Evolutionary conservation across 352 stramenopile species (phyloP), one percentile per base, ranked within the genome.

Genomic region (Phytophthora aleatoria): DNA sequence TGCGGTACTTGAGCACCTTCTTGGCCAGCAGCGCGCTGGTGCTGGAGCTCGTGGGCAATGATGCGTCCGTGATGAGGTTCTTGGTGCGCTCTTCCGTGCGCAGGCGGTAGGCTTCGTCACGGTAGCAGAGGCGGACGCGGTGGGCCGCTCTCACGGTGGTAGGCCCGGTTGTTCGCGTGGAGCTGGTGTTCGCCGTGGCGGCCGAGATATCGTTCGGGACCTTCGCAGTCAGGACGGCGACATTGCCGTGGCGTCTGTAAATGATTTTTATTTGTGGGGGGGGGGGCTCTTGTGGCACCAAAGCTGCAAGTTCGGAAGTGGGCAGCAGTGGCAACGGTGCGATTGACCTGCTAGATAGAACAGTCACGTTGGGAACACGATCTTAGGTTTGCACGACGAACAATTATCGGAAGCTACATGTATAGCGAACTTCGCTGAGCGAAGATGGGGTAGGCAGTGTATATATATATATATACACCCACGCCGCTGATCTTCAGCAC

Each of bases 1-100:
- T 85, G 61, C 79, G 79, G 50, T 87, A 85, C 55, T 78, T 76
- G 54, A 87, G 76, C 38, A 76, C 79, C 56, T 84, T 85, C 57
- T 68, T 71, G n/a, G 79, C 76, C 20, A 89, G 61, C 30, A 83
- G 16, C 26, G 56, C 66, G 49, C 62, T 77, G 38, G 54, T 83
- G 45, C 64, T 79, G 49, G 68, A 73, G 52, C 35, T 62, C 15
- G 50, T 42, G 36, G 62, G 41, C 9, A 64, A 65, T 10, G 68
- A 31, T 1, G 74, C 73, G 16, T 67, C 73, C 1, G 66, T 60
- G 10, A 85, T 69, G 2, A 85, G 66, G 36, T 63, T 73, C 51
- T 73, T 72, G 31, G 62, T 44, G 28, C 73, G 65, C 10, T 43
- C 63, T 28, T 79, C 71, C 0, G 68, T 64, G 16, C 76, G 74